phyloP scores from a whole-genome alignment of 2,329 filamentous ascomycete genomes.

The Hypoxylon sp. region DNA sequence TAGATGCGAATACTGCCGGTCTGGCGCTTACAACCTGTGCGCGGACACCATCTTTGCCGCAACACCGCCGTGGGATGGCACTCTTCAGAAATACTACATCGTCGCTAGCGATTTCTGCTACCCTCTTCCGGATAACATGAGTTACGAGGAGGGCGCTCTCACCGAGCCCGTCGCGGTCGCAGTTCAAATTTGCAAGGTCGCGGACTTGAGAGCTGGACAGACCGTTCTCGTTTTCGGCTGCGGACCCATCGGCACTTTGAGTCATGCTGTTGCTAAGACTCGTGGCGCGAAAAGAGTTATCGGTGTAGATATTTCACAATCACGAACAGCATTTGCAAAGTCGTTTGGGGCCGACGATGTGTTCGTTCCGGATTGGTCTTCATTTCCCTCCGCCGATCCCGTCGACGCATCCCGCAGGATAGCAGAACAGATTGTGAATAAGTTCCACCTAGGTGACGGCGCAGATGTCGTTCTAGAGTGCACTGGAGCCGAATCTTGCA shows the following conservation, averaged over 20 bases:
- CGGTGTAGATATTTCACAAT: conserved; percentile 62
- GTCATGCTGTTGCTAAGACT: conserved; percentile 63
- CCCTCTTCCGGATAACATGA: conserved; percentile 61
- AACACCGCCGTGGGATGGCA: conserved; percentile 65
- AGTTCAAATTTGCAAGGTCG: conserved; percentile 62
- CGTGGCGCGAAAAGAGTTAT: conserved; percentile 63
- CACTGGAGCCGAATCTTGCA: conserved; percentile 63
- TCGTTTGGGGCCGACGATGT: conserved; percentile 62
- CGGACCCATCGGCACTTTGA: conserved; percentile 65
- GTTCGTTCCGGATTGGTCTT: conserved; percentile 57
- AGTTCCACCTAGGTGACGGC: conserved; percentile 60
- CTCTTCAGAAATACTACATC: conserved; percentile 65
- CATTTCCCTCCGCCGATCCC: conserved; percentile 53
- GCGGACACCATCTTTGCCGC: conserved; percentile 64
- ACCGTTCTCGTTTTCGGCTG: conserved; percentile 66
- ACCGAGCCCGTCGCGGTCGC: conserved; percentile 69
- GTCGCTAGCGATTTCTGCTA: conserved; percentile 64
- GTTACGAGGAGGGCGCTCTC: conserved; percentile 66
- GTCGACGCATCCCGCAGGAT: conserved; percentile 57
- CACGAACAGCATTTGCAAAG: conserved; percentile 60
- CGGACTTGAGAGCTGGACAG: conserved; percentile 58
- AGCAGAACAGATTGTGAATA: conserved; percentile 58
- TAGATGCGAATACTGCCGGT: conserved; percentile 60
- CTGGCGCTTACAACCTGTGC: conserved; percentile 60
- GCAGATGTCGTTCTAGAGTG: conserved; percentile 66